These are phyloP conservation scores for Fomitopsis serialis DNA, from an alignment of 768 basidiomycete genomes.

Conservation along the genomic window DNA sequence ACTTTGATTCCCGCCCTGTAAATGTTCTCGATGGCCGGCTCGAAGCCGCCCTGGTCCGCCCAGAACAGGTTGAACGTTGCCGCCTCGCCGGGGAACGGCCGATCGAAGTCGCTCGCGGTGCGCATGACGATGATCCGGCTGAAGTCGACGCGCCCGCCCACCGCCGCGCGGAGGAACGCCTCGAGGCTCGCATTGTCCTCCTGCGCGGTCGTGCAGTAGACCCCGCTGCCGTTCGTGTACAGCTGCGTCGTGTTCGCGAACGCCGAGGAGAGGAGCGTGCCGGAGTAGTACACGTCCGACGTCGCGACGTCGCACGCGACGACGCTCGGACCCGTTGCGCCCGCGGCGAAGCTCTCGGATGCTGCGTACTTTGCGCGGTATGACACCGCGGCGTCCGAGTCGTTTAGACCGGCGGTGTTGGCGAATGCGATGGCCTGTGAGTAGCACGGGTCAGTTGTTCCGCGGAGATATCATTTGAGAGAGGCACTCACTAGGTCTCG, in stretches of 20 bases:
- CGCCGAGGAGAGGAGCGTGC: constrained; percentile 27
- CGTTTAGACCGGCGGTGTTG: constrained; percentile 26
- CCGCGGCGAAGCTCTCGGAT: constrained; percentile 22
- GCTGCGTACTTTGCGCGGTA: constrained; percentile 28
- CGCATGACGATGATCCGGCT: constrained; percentile 32
- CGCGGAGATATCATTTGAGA: neutral
- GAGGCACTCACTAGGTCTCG: constrained; percentile 14
- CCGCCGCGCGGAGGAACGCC: constrained; percentile 30
- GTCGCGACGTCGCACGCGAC: constrained; percentile 32
- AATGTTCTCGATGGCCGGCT: constrained; percentile 30
- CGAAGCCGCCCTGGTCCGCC: constrained; percentile 27
- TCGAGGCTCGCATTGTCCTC: constrained; percentile 39
- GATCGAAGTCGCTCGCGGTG: constrained; percentile 30
- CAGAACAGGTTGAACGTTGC: constrained; percentile 24
- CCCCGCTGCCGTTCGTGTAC: constrained; percentile 28
- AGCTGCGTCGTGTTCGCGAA: constrained; percentile 33
- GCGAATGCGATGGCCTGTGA: constrained; percentile 22
- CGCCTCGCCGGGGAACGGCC: constrained; percentile 15
- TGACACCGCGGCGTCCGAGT: constrained; percentile 23
- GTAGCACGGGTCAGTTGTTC: neutral
- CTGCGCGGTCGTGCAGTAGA: constrained; percentile 30
- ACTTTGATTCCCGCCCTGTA: constrained; percentile 30
- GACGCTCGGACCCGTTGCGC: constrained; percentile 25
- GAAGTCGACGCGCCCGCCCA: constrained; percentile 30
- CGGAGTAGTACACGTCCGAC: constrained; percentile 32